These are phyloP conservation scores for Auricularia sp. DNA, from an alignment of 768 basidiomycete species.

Conservation along the genomic window DNA sequence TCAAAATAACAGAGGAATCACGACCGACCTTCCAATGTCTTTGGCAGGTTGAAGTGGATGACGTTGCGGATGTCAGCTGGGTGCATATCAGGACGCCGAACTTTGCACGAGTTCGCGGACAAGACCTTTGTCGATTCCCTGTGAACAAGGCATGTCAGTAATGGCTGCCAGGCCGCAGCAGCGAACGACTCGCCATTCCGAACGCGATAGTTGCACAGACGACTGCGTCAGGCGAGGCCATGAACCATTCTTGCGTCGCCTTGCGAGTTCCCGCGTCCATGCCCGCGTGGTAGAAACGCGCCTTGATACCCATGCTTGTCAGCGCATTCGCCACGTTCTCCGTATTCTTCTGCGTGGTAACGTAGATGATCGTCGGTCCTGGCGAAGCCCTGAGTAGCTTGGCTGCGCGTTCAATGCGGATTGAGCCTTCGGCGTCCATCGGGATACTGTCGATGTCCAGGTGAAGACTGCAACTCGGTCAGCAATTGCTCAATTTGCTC, in stretches of 20 bases:
- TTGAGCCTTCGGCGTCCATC: background rate
- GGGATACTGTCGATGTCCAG: constrained; percentile 25
- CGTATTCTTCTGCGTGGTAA: constrained; percentile 33
- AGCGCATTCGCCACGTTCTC: constrained; percentile 27
- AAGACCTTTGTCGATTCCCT: constrained; percentile 30
- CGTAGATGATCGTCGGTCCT: constrained; percentile 37
- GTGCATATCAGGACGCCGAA: constrained; percentile 19
- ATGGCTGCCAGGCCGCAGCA: background rate
- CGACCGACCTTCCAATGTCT: constrained; percentile 33
- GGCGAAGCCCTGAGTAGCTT: constrained; percentile 15
- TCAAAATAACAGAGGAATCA: background rate
- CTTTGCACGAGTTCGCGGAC: background rate
- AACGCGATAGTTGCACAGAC: constrained; percentile 37
- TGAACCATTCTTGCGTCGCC: constrained; percentile 28
- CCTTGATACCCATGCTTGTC: constrained; percentile 16
- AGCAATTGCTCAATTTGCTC: background rate
- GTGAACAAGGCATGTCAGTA: background rate
- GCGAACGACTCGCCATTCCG: constrained; percentile 23
- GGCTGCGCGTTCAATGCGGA: background rate
- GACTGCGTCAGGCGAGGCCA: constrained; percentile 28
- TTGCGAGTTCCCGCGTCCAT: constrained; percentile 25
- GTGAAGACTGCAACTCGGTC: constrained; percentile 20
- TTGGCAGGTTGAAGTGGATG: constrained; percentile 32
- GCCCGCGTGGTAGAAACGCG: constrained; percentile 33
- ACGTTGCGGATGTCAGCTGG: constrained; percentile 26